Percentiles rank a stretch among this genome's conserved stretches.
Evolutionary conservation across 495 filamentous ascomycete genomes (phyloP).

Genomic region (Lasiosphaeriaceae sp.): DNA sequence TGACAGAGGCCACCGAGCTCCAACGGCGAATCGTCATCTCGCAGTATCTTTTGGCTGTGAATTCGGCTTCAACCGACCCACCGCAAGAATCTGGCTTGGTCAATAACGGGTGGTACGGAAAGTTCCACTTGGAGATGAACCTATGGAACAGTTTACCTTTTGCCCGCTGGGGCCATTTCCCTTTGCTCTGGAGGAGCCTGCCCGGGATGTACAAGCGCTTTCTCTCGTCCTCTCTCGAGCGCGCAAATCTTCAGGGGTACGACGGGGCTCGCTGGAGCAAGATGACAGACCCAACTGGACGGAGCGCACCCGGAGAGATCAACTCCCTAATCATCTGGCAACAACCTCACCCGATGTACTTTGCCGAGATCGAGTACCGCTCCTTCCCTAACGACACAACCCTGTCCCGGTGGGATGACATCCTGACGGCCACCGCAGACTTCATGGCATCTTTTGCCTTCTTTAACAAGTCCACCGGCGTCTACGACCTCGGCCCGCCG

Average conservation of each 20-base stretch:
- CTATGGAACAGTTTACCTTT: conserved; percentile 53
- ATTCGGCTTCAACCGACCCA: conserved; percentile 36
- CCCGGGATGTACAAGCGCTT: conserved; percentile 46
- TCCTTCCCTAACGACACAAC: conserved; percentile 34
- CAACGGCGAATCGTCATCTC: conserved; percentile 48
- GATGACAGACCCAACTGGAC: conserved; percentile 55
- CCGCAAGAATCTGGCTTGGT: conserved; percentile 46
- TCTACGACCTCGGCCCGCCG: conserved; percentile 50
- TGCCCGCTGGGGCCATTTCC: conserved; percentile 48
- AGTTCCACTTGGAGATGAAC: conserved; percentile 53
- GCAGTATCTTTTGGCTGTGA: conserved; percentile 47
- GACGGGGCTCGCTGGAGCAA: conserved; percentile 54
- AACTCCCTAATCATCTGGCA: conserved; percentile 54
- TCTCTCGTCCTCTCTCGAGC: conserved; percentile 40
- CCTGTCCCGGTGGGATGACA: conserved; percentile 42
- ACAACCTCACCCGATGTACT: conserved; percentile 51
- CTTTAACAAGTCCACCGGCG: conserved; percentile 38
- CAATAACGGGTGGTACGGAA: conserved; percentile 55
- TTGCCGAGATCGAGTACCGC: conserved; percentile 50
- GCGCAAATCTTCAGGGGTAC: conserved; percentile 49
- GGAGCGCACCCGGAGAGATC: conserved; percentile 54
- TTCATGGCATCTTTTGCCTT: conserved; percentile 51
- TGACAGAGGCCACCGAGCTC: conserved; percentile 39
- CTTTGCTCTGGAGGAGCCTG: conserved; percentile 41
- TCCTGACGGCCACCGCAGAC: conserved; percentile 43